Evolutionary conservation across 1,139 yeast species (phyloP).

Genomic region (Saccharomyces hybrid): DNA sequence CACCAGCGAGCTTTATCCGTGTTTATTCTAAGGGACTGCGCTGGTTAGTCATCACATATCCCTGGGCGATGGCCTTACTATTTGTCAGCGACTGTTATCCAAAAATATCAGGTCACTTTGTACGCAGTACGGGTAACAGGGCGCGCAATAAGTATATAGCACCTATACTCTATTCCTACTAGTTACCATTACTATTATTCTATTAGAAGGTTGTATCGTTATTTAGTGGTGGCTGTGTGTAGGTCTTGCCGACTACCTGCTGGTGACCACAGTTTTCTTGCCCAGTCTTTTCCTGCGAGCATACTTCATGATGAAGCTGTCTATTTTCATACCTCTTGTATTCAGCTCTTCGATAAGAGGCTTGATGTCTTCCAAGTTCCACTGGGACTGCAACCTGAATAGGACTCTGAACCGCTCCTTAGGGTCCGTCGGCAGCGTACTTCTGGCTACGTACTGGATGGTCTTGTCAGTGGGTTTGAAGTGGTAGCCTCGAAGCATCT

Average conservation of each 20-base stretch:
- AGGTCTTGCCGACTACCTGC: neutral
- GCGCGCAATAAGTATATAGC: neutral
- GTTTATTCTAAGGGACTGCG: neutral
- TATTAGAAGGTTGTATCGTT: neutral
- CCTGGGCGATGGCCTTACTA: neutral
- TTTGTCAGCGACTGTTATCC: neutral
- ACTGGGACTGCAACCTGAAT: slow-evolving; percentile 50
- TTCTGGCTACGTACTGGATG: slow-evolving; percentile 46
- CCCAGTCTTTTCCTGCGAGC: slow-evolving; percentile 53
- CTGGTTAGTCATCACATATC: neutral
- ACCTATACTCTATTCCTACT: too few relatives aligned
- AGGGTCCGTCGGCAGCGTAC: slow-evolving; percentile 44
- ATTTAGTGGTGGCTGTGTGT: too few relatives aligned
- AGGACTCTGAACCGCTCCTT: slow-evolving; percentile 51
- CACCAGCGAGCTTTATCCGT: neutral
- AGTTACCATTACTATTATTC: too few relatives aligned
- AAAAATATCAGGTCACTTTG: neutral
- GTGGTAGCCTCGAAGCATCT: slow-evolving; percentile 47
- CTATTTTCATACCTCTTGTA: slow-evolving; percentile 51
- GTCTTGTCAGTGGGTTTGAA: slow-evolving; percentile 37
- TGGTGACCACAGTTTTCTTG: neutral
- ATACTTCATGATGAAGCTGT: slow-evolving; percentile 64
- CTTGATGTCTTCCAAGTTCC: slow-evolving; percentile 66
- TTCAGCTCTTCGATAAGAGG: slow-evolving; percentile 61
- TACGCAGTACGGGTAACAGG: neutral